Evolutionary conservation across 2,329 filamentous ascomycete genomes (phyloP), one percentile per base, ranked within the genome.

Genomic region (Penicillium vulpinum): DNA sequence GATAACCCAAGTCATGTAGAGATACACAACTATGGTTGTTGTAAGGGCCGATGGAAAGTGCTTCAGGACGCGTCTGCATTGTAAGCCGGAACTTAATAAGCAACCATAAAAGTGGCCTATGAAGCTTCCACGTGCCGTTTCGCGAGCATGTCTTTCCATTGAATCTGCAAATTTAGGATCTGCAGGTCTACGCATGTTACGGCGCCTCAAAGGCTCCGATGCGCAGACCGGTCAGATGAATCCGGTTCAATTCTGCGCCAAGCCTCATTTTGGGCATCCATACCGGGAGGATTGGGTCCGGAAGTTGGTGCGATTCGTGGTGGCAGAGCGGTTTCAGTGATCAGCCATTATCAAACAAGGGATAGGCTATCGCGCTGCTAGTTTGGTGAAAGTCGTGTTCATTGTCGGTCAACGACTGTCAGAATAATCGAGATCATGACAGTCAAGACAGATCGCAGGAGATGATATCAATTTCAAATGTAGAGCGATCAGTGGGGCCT

Each of bases 401-500:
- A 47, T 47, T 53, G 21, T 13, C 51, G 29, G 50, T 38, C 40
- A 31, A 16, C 24, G 50, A 35, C 24, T 56, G 60, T 48, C 16
- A 43, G 28, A 22, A 35, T 44, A 35, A 51, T 44, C 29, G 39
- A 33, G 43, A 31, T 41, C 54, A 56, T 49, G 45, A 51, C 51
- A 54, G 47, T 50, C 45, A 51, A 55, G 57, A 58, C 38, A 28
- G 35, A 47, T 56, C 51, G 57, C 51, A 58, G 45, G 55, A 53
- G 22, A 52, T 40, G 40, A 52, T 40, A 40, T 38, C 31, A 56
- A 31, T 54, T 52, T 56, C 46, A 39, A 44, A 44, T 36, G 38
- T 44, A 56, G 28, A 28, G 29, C 29, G 22, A 50, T 52, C 46
- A 47, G 29, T 40, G 58, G 29, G 21, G 49, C 48, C 62, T 74